phyloP scores from a whole-genome alignment of 192 early-diverging fungal species.

The Podila epigama region DNA sequence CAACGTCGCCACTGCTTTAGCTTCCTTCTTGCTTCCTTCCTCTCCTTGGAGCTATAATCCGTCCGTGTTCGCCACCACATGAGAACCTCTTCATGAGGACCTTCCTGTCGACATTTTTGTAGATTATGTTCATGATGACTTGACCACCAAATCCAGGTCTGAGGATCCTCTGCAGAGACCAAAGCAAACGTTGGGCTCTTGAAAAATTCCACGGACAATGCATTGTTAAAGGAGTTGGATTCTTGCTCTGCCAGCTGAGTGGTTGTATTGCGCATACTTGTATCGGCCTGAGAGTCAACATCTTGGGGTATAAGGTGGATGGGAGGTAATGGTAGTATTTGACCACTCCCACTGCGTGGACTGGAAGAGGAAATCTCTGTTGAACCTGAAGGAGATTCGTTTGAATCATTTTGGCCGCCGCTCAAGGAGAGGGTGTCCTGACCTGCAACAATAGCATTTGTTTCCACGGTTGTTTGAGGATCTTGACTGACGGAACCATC shows the following conservation, averaged over 20 bases:
- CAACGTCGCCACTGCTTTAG: not conserved
- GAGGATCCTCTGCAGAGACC: conserved; percentile 43
- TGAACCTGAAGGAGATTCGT: too few species aligned
- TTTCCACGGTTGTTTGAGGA: too few species aligned
- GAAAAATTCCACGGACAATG: conserved; percentile 18
- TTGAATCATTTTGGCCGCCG: too few species aligned
- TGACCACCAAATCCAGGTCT: conserved; percentile 47
- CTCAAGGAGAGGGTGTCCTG: too few species aligned
- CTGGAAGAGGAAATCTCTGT: too few species aligned
- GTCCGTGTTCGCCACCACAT: conserved; percentile 39
- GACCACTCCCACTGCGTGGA: too few species aligned
- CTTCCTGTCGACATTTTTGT: conserved; percentile 29
- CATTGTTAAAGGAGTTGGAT: conserved; percentile 12
- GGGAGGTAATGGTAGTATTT: conserved; percentile 2
- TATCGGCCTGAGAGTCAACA: conserved; percentile 14
- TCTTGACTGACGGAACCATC: too few species aligned
- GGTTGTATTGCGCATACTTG: not conserved
- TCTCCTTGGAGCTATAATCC: conserved; percentile 15
- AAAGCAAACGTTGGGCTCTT: conserved; percentile 28
- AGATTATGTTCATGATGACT: conserved; percentile 26
- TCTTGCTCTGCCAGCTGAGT: not conserved
- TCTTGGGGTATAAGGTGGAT: conserved; percentile 12
- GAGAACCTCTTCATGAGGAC: conserved; percentile 16
- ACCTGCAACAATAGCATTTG: too few species aligned
- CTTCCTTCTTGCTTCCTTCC: not conserved